Evolutionary conservation across 192 early-diverging fungal genomes (phyloP), one percentile per base, ranked within the genome.

Genomic region (Haplosporangium gracile): DNA sequence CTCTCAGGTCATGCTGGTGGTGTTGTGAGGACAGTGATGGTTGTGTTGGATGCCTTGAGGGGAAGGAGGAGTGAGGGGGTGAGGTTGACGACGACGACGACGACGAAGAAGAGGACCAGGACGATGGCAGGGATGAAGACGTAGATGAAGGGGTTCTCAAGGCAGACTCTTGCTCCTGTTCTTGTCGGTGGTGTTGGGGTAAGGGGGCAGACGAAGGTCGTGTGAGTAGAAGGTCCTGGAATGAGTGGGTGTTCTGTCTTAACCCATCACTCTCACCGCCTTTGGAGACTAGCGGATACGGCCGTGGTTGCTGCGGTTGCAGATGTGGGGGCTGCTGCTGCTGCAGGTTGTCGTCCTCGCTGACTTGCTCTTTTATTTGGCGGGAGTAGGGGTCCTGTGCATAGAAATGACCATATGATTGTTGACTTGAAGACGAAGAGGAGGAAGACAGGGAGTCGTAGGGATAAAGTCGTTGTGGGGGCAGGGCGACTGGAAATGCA

Each of bases 401-500:
- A 49, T 72, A 36, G 39, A 57, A 55, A 63, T 36, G 24, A 5
- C 38, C 40, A 42, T 43, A 47, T 32, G 51, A 47, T 36, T 51
- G 29, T 36, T 69, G 39, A 13, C 29, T 40, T 40, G 45, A 60
- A 0, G 36, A 40, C 8, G 74, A 60, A 5, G 60, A 34, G n/a
- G 73, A 29, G 11, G 60, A 34, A 8, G 60, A 32, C 1, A 29
- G 11, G 26, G 60, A 32, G 29, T 65, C 60, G 60, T 65, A 34
- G n/a, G 60, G 60, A 11, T 65, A 11, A 29, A 34, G 26, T 11
- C 29, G 60, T 10, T 60, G 55, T 60, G 49, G 60, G n/a, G 63
- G 45, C 29, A 72, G 43, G 22, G n/a, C 22, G 38, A 74, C 68
- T 49, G 82, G 82, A n/a, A 79, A 39, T 29, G 77, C 77, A 22